phyloP scores from a whole-genome alignment of 176 grass and related monocot species.

The Neostapfia colusana region DNA sequence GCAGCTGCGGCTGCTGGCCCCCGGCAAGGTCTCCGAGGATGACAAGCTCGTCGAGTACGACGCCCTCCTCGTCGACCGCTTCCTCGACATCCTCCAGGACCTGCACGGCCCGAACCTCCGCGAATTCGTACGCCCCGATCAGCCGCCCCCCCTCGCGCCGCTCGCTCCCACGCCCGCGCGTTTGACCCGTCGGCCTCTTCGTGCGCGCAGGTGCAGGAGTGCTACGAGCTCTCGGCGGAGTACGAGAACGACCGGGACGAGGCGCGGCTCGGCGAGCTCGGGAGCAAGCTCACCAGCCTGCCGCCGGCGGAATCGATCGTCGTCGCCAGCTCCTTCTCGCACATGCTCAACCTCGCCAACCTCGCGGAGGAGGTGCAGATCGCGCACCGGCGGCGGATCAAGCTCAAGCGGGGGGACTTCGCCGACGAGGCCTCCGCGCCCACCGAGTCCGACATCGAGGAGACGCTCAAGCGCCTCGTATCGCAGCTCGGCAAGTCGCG shows the following conservation, averaged over 20 bases:
- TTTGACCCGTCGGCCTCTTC: constrained; percentile 6
- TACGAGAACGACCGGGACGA: constrained; percentile 72
- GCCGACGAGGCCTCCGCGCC: constrained; percentile 76
- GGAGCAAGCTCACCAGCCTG: constrained; percentile 70
- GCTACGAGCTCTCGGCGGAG: constrained; percentile 92
- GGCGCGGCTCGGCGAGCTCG: constrained; percentile 73
- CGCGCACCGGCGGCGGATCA: constrained; percentile 80
- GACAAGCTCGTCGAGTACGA: constrained; percentile 96
- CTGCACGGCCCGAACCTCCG: constrained; percentile 67
- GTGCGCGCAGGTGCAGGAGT: constrained; percentile 78
- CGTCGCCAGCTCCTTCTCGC: constrained; percentile 89
- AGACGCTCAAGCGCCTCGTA: constrained; percentile 87
- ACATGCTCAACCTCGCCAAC: constrained; percentile 99
- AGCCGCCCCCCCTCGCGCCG: too few species aligned
- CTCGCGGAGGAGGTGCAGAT: constrained; percentile 99
- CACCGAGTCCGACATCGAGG: constrained; percentile 97
- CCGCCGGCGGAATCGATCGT: constrained; percentile 69
- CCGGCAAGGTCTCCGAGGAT: constrained; percentile 83
- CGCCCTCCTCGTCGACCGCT: constrained; percentile 82
- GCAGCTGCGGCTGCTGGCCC: constrained; percentile 71
- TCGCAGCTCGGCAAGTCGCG: constrained; percentile 70
- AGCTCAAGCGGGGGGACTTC: constrained; percentile 86
- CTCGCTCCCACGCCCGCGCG: constrained; percentile 28
- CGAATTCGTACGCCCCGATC: constrained; percentile 56
- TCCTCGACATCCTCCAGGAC: constrained; percentile 89